These are phyloP conservation scores for Apiosordaria backusii DNA, from an alignment of 495 filamentous ascomycete species.

Conservation along the genomic window DNA sequence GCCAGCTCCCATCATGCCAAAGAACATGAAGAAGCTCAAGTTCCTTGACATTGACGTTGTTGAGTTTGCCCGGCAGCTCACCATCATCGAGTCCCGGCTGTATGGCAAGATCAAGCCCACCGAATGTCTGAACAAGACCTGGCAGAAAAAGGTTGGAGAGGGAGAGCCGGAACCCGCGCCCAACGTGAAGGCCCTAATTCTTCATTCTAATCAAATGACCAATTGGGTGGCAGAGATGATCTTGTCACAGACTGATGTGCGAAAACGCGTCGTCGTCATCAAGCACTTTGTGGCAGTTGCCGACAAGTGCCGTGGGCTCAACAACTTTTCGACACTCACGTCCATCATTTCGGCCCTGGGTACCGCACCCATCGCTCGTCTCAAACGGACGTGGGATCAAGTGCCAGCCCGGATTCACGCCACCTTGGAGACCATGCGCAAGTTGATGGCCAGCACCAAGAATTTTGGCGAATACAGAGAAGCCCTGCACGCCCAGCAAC, in stretches of 20 bases:
- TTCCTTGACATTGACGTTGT: conserved; percentile 95
- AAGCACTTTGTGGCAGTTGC: conserved; percentile 97
- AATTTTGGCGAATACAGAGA: conserved; percentile 98
- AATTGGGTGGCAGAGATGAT: conserved; percentile 99
- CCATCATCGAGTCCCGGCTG: conserved; percentile 90
- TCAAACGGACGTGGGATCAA: conserved; percentile 91
- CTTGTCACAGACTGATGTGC: conserved; percentile 84
- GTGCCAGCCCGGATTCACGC: conserved; percentile 78
- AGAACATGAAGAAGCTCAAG: conserved; percentile 99
- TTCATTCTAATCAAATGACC: conserved; percentile 96
- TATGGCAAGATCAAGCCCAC: conserved; percentile 94
- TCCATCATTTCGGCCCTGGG: conserved; percentile 95
- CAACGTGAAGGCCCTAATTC: conserved; percentile 92
- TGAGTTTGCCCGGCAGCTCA: conserved; percentile 94
- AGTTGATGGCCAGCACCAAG: conserved; percentile 94
- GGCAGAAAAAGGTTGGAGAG: conserved; percentile 86
- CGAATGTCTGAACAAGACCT: conserved; percentile 96
- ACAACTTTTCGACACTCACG: conserved; percentile 98
- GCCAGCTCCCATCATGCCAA: conserved; percentile 87
- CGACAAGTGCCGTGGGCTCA: conserved; percentile 92
- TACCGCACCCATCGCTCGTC: conserved; percentile 89
- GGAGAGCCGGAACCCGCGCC: conserved; percentile 84
- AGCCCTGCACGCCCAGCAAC: conserved; percentile 83
- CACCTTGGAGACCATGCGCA: conserved; percentile 84
- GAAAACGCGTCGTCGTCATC: conserved; percentile 93